phyloP scores from a whole-genome alignment of 1,284 basidiomycete species.

The Flammula alnicola region DNA sequence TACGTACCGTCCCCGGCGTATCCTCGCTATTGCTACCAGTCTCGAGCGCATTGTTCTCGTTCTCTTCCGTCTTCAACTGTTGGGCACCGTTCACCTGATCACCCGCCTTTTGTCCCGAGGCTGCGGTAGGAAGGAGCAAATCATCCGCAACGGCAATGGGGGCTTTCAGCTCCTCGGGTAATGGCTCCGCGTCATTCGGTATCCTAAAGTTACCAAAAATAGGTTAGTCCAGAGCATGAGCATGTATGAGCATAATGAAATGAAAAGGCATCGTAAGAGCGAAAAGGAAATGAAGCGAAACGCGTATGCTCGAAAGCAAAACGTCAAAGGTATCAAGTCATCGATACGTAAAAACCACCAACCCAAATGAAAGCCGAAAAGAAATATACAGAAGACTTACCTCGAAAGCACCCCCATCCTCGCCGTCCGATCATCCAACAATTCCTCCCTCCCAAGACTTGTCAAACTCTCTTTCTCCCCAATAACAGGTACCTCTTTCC shows the following conservation, averaged over 20 bases:
- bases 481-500: conserved; percentile 56
- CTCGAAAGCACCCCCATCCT: conserved; percentile 68
- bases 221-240: conserved; percentile 9
- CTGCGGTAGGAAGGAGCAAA: conserved; percentile 32
- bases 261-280: conserved; percentile 5
- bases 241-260: conserved; percentile 9
- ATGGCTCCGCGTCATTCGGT: conserved; percentile 52
- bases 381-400: conserved; percentile 40
- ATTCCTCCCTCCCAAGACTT: conserved; percentile 69
- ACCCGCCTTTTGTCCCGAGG: conserved; percentile 2
- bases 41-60: conserved; percentile 19
- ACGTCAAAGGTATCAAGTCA: conserved; percentile 9
- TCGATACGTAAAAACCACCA: conserved; percentile 10
- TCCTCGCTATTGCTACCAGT: conserved; percentile 31
- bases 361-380: conserved; percentile 9
- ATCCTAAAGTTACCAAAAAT: conserved; percentile 30
- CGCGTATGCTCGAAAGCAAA: conserved; percentile 6
- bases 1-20: conserved; percentile 33
- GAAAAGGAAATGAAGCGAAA: not conserved
- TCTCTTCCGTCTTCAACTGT: not conserved
- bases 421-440: conserved; percentile 67
- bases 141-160: conserved; percentile 68
- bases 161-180: conserved; percentile 64
- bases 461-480: conserved; percentile 79
- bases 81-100: conserved; percentile 7